Evolutionary conservation across 768 basidiomycete species (phyloP), one percentile per base, ranked within the genome.

Genomic region (Chalciporus piperatus): DNA sequence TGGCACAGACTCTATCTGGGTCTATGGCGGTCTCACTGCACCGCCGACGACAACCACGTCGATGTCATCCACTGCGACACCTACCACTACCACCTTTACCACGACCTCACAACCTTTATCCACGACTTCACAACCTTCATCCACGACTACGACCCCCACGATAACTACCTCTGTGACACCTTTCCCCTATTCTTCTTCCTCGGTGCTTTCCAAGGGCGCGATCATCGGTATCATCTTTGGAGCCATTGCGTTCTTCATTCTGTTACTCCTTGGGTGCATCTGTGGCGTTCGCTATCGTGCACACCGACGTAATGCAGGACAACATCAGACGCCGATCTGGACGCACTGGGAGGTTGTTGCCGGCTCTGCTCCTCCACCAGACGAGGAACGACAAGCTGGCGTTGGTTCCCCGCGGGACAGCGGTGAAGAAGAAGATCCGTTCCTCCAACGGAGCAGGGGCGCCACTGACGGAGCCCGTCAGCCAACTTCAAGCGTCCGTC

Each of bases 1-100:
- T 27, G 85, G 81, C 41, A 70, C 82, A 3, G 60, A 75, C 50
- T 73, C 74, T 28, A 74, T 81, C 10, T 92, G 83, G 79, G 82
- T 80, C 12, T 92, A 79, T 59, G 90, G 89, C 57, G 89, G 89
- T 32, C 72, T 80, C n/a, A 80, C 85, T 32, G 70, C 83, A 28
- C 87, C 88, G n/a, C 87, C 88, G n/a, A 70, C 79, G 8, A 68
- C 79, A 12, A 71, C 72, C 10, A 41, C 65, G 1, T 50, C 65
- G 19, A 23, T 60, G 2, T 48, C 67, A 25, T 53, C 68, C 37
- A 55, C 61, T 7, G 50, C 70, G 43, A 63, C 59, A 50, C 57
- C 67, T 17, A 62, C 64, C 20, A 25, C 64, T 2, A 45, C 42
- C 12, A 43, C 57, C 28, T 55, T 58, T 14, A 63, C 70, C 32